phyloP scores from a whole-genome alignment of 1,284 basidiomycete species.

The Leccinum variabile region DNA sequence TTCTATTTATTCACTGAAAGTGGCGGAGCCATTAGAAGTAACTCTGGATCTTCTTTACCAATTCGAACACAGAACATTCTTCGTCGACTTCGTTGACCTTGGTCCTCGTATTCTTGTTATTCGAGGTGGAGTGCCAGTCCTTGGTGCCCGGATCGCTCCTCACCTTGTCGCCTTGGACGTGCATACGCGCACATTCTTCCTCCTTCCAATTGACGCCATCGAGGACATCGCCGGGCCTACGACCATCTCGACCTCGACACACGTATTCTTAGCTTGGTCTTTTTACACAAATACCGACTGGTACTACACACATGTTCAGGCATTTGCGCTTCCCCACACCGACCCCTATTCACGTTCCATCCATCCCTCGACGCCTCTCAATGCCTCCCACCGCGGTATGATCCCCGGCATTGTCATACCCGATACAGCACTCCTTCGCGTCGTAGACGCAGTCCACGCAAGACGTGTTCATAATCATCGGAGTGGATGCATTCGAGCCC shows the following conservation, averaged over 20 bases:
- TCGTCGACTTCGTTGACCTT: no score
- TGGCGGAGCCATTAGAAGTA: slow-evolving; percentile 3
- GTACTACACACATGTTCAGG: slow-evolving; percentile 16
- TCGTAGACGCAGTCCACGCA: slow-evolving; percentile 10
- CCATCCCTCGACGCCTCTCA: slow-evolving; percentile 4
- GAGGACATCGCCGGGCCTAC: background rate
- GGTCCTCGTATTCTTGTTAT: no score
- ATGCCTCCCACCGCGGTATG: slow-evolving; percentile 12
- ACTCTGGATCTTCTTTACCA: slow-evolving; percentile 19
- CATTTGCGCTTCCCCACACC: slow-evolving; percentile 13
- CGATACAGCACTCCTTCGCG: slow-evolving; percentile 6
- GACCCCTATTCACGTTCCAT: background rate
- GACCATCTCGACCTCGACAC: background rate
- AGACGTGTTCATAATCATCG: slow-evolving; percentile 16
- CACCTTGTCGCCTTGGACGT: slow-evolving; percentile 20
- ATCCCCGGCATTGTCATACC: slow-evolving; percentile 4
- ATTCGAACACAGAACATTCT: slow-evolving; percentile 3
- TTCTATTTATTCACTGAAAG: slow-evolving; percentile 17
- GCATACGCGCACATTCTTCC: slow-evolving; percentile 7
- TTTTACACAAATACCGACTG: background rate
- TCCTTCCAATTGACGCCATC: slow-evolving; percentile 1
- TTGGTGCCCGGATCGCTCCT: background rate
- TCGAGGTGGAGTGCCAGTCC: no score
- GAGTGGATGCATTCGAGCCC: slow-evolving; percentile 7
- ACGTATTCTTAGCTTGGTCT: slow-evolving; percentile 11